A percentile compares a stretch with the other conserved stretches of the same genome.
phyloP scores from a whole-genome alignment of 169 alveolate species.

The Eimeria maxima region DNA sequence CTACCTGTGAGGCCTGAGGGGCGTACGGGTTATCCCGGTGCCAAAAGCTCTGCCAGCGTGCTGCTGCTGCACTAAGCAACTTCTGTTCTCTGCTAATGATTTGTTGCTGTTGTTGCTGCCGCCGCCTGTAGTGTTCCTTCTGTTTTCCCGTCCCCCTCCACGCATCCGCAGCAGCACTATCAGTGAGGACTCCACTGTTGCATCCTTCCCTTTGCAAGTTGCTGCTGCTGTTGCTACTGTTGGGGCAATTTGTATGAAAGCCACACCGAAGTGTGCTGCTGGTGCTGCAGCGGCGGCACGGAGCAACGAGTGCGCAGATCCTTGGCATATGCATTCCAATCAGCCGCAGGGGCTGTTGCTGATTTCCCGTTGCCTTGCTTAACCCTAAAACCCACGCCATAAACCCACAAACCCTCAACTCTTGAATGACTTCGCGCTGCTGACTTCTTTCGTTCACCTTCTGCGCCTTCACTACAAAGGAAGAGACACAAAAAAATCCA shows the following conservation, averaged over 20 bases:
- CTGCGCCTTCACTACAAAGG: background rate
- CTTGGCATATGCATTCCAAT: background rate
- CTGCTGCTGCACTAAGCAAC: constrained; percentile 16
- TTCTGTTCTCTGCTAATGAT: constrained; percentile 33
- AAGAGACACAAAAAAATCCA: background rate
- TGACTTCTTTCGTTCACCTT: background rate
- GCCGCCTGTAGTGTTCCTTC: constrained; percentile 3
- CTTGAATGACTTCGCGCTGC: background rate
- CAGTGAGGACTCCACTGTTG: background rate
- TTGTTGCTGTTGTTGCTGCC: background rate
- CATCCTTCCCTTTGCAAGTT: background rate
- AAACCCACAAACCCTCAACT: background rate
- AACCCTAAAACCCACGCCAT: background rate
- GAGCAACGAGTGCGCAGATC: background rate
- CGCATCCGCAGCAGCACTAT: background rate
- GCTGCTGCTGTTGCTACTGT: constrained; percentile 9
- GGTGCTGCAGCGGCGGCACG: constrained; percentile 52
- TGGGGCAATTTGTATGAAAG: background rate
- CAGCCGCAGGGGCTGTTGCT: background rate
- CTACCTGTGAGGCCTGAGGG: background rate
- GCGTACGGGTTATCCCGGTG: constrained; percentile 22
- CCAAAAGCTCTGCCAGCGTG: constrained; percentile 31
- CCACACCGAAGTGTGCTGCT: constrained; percentile 6
- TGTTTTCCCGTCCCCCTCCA: constrained; percentile 17
- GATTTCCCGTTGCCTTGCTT: background rate